Conservation (phyloP, 352 stramenopile species). For the Phytophthora boehmeriae region DNA sequence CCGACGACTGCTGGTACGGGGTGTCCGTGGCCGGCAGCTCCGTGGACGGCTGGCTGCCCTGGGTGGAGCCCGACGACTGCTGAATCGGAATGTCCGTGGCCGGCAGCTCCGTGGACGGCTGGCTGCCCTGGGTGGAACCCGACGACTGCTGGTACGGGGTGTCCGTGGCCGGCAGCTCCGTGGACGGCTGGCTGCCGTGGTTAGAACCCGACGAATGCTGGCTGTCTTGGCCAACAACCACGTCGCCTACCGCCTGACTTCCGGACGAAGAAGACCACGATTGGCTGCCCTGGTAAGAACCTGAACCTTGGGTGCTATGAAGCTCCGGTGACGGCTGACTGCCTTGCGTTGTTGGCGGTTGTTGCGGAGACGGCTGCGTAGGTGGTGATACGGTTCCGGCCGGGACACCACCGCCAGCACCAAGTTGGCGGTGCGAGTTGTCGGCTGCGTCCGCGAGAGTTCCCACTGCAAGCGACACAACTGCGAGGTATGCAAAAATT, state of each 20-base stretch:
- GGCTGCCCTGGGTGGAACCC: too few relatives aligned
- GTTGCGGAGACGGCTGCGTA: slow-evolving; percentile 13
- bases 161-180: too few relatives aligned
- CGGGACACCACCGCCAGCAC: slow-evolving; percentile 25
- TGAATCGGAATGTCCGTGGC: too few relatives aligned
- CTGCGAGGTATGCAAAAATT: slow-evolving; percentile 29
- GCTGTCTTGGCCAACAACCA: too few relatives aligned
- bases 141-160: too few relatives aligned
- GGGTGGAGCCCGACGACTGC: too few relatives aligned
- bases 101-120: too few relatives aligned
- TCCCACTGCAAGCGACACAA: slow-evolving; percentile 19
- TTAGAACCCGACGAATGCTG: too few relatives aligned
- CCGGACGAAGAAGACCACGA: background rate
- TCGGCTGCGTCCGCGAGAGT: slow-evolving; percentile 17
- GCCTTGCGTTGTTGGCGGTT: background rate
- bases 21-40: too few relatives aligned
- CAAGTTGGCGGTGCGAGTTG: slow-evolving; percentile 12
- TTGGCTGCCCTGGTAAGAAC: background rate
- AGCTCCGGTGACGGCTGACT: background rate
- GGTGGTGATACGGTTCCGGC: slow-evolving; percentile 12
- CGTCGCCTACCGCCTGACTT: background rate
- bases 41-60: too few relatives aligned
- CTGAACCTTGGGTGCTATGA: background rate
- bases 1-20: too few relatives aligned
- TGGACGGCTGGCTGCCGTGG: too few relatives aligned